Conservation (phyloP, 495 filamentous ascomycete genomes). For the Daldinia decipiens region DNA sequence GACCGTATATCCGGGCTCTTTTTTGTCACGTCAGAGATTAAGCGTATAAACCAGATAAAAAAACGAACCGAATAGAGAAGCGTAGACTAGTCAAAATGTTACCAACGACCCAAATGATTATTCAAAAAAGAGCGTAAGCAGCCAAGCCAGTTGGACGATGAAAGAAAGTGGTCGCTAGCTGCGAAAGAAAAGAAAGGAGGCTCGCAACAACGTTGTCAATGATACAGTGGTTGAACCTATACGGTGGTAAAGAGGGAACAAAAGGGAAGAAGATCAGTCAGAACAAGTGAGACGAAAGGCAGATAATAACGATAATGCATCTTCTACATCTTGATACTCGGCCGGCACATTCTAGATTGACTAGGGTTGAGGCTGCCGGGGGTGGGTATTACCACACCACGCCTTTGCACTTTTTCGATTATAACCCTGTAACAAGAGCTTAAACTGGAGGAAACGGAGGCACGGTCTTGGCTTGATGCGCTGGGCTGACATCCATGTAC, state of each 20-base stretch:
- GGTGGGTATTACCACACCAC: conserved; percentile 34
- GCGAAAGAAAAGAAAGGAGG: conserved; percentile 60
- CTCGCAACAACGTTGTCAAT: conserved; percentile 60
- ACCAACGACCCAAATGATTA: conserved; percentile 56
- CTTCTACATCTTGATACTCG: conserved; percentile 45
- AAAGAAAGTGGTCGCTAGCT: conserved; percentile 66
- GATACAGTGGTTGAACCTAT: conserved; percentile 54
- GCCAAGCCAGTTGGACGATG: conserved; percentile 67
- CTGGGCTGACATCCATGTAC: conserved; percentile 38
- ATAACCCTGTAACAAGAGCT: conserved; percentile 38
- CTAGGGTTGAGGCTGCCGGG: conserved; percentile 40
- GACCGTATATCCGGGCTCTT: conserved; percentile 26
- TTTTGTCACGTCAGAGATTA: conserved; percentile 24
- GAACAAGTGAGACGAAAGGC: conserved; percentile 39
- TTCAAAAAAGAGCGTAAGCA: conserved; percentile 65
- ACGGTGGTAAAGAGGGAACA: conserved; percentile 53
- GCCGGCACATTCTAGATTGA: conserved; percentile 38
- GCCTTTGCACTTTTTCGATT: conserved; percentile 20
- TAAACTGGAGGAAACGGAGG: conserved; percentile 45
- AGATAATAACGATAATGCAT: conserved; percentile 48
- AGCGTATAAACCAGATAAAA: conserved; percentile 42
- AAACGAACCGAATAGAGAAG: conserved; percentile 42
- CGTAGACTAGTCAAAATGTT: conserved; percentile 57
- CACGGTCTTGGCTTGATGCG: conserved; percentile 46
- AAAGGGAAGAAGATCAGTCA: conserved; percentile 49